Percentiles rank a stretch among this genome's conserved stretches.
These are phyloP conservation scores for Fimicolochytrium jonesii DNA, from an alignment of 192 early-diverging fungal species.

Conservation along the genomic window DNA sequence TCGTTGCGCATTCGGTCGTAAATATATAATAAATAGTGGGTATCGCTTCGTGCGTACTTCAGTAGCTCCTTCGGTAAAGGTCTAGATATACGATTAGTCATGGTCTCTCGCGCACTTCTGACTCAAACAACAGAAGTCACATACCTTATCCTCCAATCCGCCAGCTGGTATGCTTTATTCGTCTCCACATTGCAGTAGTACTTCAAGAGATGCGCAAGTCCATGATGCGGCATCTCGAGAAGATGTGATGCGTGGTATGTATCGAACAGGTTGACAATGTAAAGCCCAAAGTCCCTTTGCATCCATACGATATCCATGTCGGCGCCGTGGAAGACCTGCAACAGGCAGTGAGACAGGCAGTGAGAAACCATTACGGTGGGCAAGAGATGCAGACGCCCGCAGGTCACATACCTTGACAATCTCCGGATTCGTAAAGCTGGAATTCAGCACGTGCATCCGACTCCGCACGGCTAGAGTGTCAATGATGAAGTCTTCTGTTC, in stretches of 20 bases:
- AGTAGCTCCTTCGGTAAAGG: constrained; percentile 91
- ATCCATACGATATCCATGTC: constrained; percentile 94
- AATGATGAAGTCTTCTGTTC: constrained; percentile 82
- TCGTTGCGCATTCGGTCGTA: constrained; percentile 90
- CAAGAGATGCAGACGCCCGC: background rate
- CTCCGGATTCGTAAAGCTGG: constrained; percentile 78
- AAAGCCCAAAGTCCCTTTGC: constrained; percentile 95
- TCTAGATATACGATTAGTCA: constrained; percentile 41
- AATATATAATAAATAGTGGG: constrained; percentile 93
- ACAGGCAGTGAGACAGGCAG: background rate
- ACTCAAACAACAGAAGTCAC: too few relatives aligned
- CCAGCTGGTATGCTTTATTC: constrained; percentile 92
- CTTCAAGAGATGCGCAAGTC: constrained; percentile 77
- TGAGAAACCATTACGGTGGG: background rate
- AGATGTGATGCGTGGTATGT: constrained; percentile 90
- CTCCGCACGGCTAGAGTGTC: constrained; percentile 81
- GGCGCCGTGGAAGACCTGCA: constrained; percentile 92
- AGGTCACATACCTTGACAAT: constrained; percentile 68
- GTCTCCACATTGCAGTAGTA: constrained; percentile 73
- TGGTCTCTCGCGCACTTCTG: too few relatives aligned
- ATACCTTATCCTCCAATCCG: constrained; percentile 94
- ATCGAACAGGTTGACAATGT: constrained; percentile 95
- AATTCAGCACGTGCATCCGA: constrained; percentile 72
- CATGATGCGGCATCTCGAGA: constrained; percentile 75
- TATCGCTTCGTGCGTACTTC: constrained; percentile 87